These are phyloP conservation scores for Hymenoscyphus occultus DNA, from an alignment of 2,329 filamentous ascomycete species.

Conservation along the genomic window DNA sequence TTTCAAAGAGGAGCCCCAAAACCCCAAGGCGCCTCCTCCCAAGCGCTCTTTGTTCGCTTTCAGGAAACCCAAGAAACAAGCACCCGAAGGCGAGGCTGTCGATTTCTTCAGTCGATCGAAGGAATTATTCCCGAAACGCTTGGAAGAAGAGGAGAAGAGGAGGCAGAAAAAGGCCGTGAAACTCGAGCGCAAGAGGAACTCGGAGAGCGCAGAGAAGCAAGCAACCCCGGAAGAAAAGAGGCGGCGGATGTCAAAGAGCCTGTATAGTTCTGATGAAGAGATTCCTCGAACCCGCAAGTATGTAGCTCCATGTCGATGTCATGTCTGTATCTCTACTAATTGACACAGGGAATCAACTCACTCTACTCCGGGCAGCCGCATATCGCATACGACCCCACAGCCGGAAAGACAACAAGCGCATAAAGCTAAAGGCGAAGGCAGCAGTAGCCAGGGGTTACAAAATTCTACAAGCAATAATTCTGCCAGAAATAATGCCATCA, in stretches of 20 bases:
- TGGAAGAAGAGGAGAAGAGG: conserved; percentile 41
- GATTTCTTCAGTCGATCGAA: conserved; percentile 49
- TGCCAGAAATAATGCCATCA: conserved; percentile 22
- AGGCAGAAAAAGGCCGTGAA: conserved; percentile 33
- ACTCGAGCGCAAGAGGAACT: conserved; percentile 31
- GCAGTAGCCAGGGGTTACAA: conserved; percentile 23
- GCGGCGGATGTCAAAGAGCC: conserved; percentile 21
- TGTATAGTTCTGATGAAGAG: conserved; percentile 17
- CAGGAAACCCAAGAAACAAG: conserved; percentile 54
- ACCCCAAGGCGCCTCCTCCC: conserved; percentile 12
- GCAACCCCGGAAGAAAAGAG: conserved; percentile 29
- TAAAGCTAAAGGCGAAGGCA: conserved; percentile 21
- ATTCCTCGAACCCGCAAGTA: conserved; percentile 7
- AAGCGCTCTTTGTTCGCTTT: conserved; percentile 24
- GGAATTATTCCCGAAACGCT: conserved; percentile 45
- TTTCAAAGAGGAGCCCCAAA: conserved; percentile 14
- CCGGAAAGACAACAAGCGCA: conserved; percentile 14
- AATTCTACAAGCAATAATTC: conserved; percentile 12
- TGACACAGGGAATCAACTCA: conserved; percentile 25
- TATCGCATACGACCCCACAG: conserved; percentile 15
- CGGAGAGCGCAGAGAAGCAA: conserved; percentile 23
- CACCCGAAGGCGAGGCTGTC: conserved; percentile 31
- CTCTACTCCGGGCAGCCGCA: conserved; percentile 23
- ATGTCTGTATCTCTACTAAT: neutral
- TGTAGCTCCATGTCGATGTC: neutral